phyloP scores from a whole-genome alignment of 2,329 filamentous ascomycete genomes.

The Exophiala xenobiotica region DNA sequence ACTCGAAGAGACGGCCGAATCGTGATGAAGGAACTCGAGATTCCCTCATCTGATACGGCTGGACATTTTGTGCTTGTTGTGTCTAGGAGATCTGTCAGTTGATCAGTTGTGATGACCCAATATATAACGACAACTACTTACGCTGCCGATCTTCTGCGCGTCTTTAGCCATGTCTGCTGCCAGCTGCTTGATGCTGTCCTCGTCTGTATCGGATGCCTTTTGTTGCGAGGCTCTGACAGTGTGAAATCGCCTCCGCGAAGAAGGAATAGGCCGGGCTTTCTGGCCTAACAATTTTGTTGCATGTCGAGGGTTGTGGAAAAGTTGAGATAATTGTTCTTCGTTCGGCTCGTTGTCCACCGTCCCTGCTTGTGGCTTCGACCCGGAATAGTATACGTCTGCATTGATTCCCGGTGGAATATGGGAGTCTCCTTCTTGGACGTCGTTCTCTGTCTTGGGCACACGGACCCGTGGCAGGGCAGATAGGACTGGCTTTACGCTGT shows the following conservation, averaged over 20 bases:
- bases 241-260: slow-evolving; percentile 19
- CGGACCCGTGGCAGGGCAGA: slow-evolving; percentile 57
- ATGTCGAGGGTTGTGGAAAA: slow-evolving; percentile 60
- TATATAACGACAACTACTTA: slow-evolving; percentile 20
- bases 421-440: slow-evolving; percentile 44
- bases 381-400: slow-evolving; percentile 54
- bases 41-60: slow-evolving; percentile 72
- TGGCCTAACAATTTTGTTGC: slow-evolving; percentile 54
- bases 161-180: slow-evolving; percentile 50
- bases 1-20: slow-evolving; percentile 88
- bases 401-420: slow-evolving; percentile 50
- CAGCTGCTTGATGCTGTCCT: slow-evolving; percentile 46
- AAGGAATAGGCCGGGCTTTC: slow-evolving; percentile 37
- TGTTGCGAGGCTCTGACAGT: slow-evolving; percentile 19
- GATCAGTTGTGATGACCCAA: slow-evolving; percentile 39
- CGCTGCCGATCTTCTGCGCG: slow-evolving; percentile 33
- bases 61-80: slow-evolving; percentile 30
- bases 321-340: slow-evolving; percentile 58
- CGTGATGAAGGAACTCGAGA: slow-evolving; percentile 88
- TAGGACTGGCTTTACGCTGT: slow-evolving; percentile 46
- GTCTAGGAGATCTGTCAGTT: slow-evolving; percentile 47
- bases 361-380: slow-evolving; percentile 30
- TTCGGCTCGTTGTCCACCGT: slow-evolving; percentile 42
- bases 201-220: slow-evolving; percentile 27
- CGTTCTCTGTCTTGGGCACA: slow-evolving; percentile 53